phyloP scores from a whole-genome alignment of 1,284 basidiomycete genomes.

The Violaceomyces palustris region DNA sequence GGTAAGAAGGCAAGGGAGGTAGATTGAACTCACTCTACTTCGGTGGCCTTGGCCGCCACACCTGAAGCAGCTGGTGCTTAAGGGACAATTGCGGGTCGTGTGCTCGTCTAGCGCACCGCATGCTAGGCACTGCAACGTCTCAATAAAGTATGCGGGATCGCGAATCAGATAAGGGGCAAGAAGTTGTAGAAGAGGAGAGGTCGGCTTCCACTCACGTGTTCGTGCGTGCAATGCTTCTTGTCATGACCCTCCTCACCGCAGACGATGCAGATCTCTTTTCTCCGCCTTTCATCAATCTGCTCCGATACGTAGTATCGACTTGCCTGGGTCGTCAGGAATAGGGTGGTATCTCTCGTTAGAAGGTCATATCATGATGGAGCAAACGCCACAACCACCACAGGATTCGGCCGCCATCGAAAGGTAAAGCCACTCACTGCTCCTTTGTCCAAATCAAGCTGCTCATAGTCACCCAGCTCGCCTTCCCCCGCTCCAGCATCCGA shows the following conservation, averaged over 20 bases:
- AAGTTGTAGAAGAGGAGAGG: neutral
- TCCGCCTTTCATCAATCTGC: slow-evolving; percentile 24
- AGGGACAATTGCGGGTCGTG: slow-evolving; percentile 72
- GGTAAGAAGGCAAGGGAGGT: no score
- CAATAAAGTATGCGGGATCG: no score
- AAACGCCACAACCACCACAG: neutral
- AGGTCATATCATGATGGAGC: no score
- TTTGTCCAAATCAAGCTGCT: slow-evolving; percentile 33
- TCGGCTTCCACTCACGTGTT: slow-evolving; percentile 8
- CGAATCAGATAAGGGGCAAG: neutral
- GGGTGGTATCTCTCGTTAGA: no score
- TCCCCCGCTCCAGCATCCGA: no score
- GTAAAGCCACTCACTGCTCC: no score
- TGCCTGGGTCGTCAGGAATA: slow-evolving; percentile 13
- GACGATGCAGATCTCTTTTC: slow-evolving; percentile 23
- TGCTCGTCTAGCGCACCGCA: slow-evolving; percentile 84
- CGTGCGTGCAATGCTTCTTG: slow-evolving; percentile 32
- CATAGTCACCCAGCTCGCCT: slow-evolving; percentile 30
- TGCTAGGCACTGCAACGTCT: slow-evolving; percentile 75
- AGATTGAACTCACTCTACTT: slow-evolving; percentile 58
- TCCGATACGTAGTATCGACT: slow-evolving; percentile 39
- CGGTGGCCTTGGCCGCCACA: slow-evolving; percentile 85
- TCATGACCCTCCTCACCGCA: slow-evolving; percentile 42
- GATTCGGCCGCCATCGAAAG: neutral
- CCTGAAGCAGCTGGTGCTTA: slow-evolving; percentile 72